Conservation (phyloP, 2,329 filamentous ascomycete species). For the Cladosporium oxysporum region DNA sequence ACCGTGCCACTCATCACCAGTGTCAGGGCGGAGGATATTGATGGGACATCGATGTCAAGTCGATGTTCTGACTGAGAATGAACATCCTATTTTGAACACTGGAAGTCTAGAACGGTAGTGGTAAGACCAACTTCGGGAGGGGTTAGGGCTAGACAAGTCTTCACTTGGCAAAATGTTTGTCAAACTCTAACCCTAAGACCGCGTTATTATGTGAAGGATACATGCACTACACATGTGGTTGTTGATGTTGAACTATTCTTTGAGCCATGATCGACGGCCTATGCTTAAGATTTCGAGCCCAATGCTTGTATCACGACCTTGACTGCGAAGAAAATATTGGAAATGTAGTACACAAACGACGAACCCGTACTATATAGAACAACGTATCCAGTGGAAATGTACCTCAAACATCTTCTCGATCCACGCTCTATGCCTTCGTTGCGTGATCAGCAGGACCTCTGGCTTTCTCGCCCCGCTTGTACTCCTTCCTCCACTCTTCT, state of each 20-base stretch:
- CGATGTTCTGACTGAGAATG: neutral
- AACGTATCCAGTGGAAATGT: neutral
- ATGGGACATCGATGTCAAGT: neutral
- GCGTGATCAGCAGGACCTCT: neutral
- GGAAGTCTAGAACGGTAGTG: neutral
- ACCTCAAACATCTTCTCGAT: neutral
- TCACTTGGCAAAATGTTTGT: neutral
- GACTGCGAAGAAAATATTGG: neutral
- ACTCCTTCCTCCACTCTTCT: slow-evolving; percentile 15
- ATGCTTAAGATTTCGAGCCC: neutral
- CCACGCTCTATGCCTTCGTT: neutral
- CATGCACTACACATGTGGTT: neutral
- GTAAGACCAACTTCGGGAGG: slow-evolving; percentile 1
- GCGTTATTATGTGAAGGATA: neutral
- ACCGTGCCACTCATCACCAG: slow-evolving; percentile 12
- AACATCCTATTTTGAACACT: neutral
- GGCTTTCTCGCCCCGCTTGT: slow-evolving; percentile 17
- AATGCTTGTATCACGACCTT: neutral
- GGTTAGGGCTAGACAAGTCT: neutral
- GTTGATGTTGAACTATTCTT: neutral
- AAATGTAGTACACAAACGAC: neutral
- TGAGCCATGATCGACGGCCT: neutral
- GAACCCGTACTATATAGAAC: neutral
- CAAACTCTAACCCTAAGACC: neutral
- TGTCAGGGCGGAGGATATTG: neutral